phyloP scores from a whole-genome alignment of 2,329 filamentous ascomycete genomes.

The Sclerotinia borealis region DNA sequence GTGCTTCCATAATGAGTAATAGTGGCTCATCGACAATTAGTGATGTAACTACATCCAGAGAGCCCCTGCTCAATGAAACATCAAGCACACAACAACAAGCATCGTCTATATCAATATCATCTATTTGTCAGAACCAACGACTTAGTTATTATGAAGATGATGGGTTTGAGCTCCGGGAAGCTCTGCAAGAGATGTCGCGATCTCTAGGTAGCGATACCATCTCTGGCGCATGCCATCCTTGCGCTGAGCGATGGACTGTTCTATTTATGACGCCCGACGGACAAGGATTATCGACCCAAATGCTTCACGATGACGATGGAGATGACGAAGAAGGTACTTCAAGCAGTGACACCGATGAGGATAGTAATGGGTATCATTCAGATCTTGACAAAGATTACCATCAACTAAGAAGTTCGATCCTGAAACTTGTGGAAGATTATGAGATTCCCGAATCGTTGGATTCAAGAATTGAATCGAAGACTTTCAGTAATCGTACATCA shows the following conservation, averaged over 20 bases:
- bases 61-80: conserved; percentile 55
- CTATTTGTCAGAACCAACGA: conserved; percentile 40
- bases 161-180: conserved; percentile 57
- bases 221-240: conserved; percentile 68
- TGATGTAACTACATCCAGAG: conserved; percentile 60
- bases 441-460: conserved; percentile 67
- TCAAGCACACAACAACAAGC: conserved; percentile 46
- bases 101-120: conserved; percentile 42
- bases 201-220: conserved; percentile 57
- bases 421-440: conserved; percentile 76
- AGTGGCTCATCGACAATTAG: conserved; percentile 68
- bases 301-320: conserved; percentile 65
- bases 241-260: conserved; percentile 76
- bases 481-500: conserved; percentile 64
- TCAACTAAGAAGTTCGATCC: conserved; percentile 71
- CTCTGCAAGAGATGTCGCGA: conserved; percentile 65
- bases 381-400: conserved; percentile 76
- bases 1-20: conserved; percentile 64
- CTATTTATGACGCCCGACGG: conserved; percentile 73
- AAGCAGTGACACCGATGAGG: conserved; percentile 55
- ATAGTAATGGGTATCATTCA: conserved; percentile 46
- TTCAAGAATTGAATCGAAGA: conserved; percentile 51
- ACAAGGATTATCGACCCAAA: conserved; percentile 60
- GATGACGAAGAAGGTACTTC: conserved; percentile 62
- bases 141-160: conserved; percentile 55